Percentiles rank a stretch among this genome's conserved stretches.
Conservation (phyloP, 2,329 filamentous ascomycete genomes). For the Fusarium sp. region DNA sequence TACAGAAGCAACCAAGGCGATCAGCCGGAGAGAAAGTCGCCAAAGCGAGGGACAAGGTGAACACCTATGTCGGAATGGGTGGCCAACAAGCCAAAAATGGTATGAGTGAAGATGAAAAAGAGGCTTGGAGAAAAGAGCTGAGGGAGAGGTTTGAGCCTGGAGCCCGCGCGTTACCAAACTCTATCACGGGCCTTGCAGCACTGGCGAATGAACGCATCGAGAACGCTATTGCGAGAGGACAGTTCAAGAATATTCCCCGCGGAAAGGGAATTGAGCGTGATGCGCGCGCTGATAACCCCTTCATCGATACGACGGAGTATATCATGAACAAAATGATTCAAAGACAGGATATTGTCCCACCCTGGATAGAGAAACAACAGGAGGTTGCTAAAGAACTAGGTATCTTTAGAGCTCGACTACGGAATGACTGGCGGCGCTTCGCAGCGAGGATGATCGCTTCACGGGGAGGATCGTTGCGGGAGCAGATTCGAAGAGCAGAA, state of each 20-base stretch:
- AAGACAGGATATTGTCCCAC: conserved; percentile 91
- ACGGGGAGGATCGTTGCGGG: conserved; percentile 75
- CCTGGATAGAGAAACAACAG: conserved; percentile 99
- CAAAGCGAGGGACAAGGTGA: conserved; percentile 64
- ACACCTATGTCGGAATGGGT: conserved; percentile 59
- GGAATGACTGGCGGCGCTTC: conserved; percentile 85
- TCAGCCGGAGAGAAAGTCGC: conserved; percentile 58
- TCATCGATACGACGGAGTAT: conserved; percentile 95
- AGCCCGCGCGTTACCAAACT: conserved; percentile 76
- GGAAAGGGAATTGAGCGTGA: conserved; percentile 86
- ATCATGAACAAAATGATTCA: conserved; percentile 99
- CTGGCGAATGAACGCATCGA: conserved; percentile 93
- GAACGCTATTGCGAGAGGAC: conserved; percentile 88
- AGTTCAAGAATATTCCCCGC: conserved; percentile 84
- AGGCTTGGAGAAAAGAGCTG: conserved; percentile 75
- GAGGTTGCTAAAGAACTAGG: conserved; percentile 76
- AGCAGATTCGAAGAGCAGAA: conserved; percentile 75
- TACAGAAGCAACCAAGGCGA: conserved; percentile 50
- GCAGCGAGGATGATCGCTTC: conserved; percentile 81
- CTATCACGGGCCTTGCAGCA: conserved; percentile 79
- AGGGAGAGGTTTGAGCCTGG: conserved; percentile 81
- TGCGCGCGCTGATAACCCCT: conserved; percentile 82
- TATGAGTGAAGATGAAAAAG: conserved; percentile 75
- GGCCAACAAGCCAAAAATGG: conserved; percentile 58
- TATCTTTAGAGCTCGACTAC: conserved; percentile 76